Evolutionary conservation across 768 basidiomycete species (phyloP), one percentile per base, ranked within the genome.

Genomic region (Jaapia argillacea): DNA sequence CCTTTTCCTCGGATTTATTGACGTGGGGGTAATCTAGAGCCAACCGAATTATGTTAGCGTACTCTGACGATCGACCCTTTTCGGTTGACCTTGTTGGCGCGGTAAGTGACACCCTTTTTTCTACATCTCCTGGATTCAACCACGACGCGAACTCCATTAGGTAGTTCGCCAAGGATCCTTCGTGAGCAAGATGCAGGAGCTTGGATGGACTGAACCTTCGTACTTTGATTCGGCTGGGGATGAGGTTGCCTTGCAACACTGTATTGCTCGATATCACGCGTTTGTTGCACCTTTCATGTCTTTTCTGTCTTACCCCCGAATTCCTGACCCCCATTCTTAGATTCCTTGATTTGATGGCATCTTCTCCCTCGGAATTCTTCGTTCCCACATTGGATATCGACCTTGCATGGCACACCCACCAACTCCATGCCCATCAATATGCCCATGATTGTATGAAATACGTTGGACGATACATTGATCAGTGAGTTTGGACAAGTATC

Each of bases 361-460:
- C 66, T 1, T 64, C 62, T 0, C 66, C 72, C 1, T 51, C 51
- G 6, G 54, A 63, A 0, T 69, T 74, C 54, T 63, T 70, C 28
- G 75, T 79, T 2, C 77, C 79, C 7, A 82, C 80, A 1, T 56
- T 85, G n/a, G 81, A 85, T 47, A 82, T 86, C 26, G 84, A 85
- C 49, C 63, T 87, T 16, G 74, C 70, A 3, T 85, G 83, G 82
- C 84, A 87, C 48, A 81, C 80, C 0, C 81, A 85, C 45, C 82
- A 84, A 48, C 66, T 85, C 4, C 63, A 70, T 54, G 65, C 66
- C 0, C 45, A 44, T 2, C 60, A 63, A 26, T 85, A 85, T 51
- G 51, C 55, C 4, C 38, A 46, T 1, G 71, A 79, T 45, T 72
- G 73, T 36, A 56, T 57, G 44, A 57, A 42, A 13, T 66, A 64